These are phyloP conservation scores for Globisporangium cystogenes DNA, from an alignment of 352 stramenopile genomes.

Conservation along the genomic window DNA sequence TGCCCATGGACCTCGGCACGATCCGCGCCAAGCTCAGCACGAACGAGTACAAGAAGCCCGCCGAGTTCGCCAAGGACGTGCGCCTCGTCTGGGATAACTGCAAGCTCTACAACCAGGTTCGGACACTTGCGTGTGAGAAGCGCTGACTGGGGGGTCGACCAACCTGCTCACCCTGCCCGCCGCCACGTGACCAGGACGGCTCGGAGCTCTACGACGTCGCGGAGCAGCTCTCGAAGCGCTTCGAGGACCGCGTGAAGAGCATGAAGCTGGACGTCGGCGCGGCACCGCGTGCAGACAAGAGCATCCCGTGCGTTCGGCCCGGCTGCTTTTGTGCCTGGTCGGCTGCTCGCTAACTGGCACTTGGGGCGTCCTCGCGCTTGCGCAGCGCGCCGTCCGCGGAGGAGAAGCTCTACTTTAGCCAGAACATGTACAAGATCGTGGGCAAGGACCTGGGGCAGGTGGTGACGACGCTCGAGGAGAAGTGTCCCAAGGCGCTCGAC, in stretches of 20 bases:
- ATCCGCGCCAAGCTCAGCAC: conserved; percentile 75
- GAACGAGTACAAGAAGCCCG: conserved; percentile 82
- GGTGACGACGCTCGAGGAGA: conserved; percentile 78
- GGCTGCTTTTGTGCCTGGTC: background rate
- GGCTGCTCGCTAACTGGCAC: conserved; percentile 1
- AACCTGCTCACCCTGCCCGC: background rate
- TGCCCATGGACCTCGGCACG: conserved; percentile 90
- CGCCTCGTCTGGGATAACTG: conserved; percentile 85
- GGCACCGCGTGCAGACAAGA: conserved; percentile 51
- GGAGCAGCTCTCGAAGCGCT: conserved; percentile 82
- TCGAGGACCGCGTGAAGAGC: conserved; percentile 82
- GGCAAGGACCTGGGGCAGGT: conserved; percentile 67
- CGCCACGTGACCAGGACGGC: conserved; percentile 43
- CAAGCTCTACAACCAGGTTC: conserved; percentile 79
- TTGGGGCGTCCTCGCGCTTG: too few relatives aligned
- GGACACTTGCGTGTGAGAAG: background rate
- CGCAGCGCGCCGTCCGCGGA: conserved; percentile 66
- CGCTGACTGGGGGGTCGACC: too few relatives aligned
- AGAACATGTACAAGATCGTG: conserved; percentile 88
- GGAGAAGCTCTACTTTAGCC: conserved; percentile 83
- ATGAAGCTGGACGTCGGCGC: conserved; percentile 78
- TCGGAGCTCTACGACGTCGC: conserved; percentile 85
- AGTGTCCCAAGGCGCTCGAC: conserved; percentile 80
- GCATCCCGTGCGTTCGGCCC: conserved; percentile 63
- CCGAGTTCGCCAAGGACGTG: conserved; percentile 80